A percentile compares a stretch with the other conserved stretches of the same genome.
phyloP scores from a whole-genome alignment of 2,329 filamentous ascomycete genomes.

The Pestalotiopsis sp. region DNA sequence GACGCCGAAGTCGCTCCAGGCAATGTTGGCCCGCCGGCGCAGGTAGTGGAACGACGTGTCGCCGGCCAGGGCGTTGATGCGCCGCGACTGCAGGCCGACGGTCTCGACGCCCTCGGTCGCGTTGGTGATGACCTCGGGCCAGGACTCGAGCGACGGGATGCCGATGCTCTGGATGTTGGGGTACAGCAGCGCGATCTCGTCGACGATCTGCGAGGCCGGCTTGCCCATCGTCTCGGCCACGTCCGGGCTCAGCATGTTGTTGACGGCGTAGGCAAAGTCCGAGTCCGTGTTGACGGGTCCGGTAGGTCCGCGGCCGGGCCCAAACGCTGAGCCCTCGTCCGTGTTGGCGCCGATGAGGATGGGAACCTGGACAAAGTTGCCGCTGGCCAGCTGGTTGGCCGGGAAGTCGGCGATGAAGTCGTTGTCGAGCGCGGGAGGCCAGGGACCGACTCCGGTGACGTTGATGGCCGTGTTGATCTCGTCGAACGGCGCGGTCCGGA shows the following conservation, averaged over 20 bases:
- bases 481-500: slow-evolving; percentile 31
- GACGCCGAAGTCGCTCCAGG: slow-evolving; percentile 29
- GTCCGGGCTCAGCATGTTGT: slow-evolving; percentile 11
- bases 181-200: slow-evolving; percentile 29
- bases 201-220: slow-evolving; percentile 22
- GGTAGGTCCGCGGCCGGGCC: slow-evolving; percentile 19
- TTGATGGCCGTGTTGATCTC: slow-evolving; percentile 25
- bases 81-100: slow-evolving; percentile 33
- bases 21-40: slow-evolving; percentile 29
- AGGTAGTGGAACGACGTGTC: slow-evolving; percentile 29
- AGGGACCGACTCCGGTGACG: slow-evolving; percentile 19
- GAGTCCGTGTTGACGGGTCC: slow-evolving; percentile 30
- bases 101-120: slow-evolving; percentile 25
- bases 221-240: slow-evolving; percentile 22
- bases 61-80: slow-evolving; percentile 32
- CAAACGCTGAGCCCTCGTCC: slow-evolving; percentile 32
- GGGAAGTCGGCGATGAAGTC: slow-evolving; percentile 30
- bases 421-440: slow-evolving; percentile 29
- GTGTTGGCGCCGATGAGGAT: slow-evolving; percentile 33
- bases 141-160: slow-evolving; percentile 35
- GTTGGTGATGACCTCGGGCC: slow-evolving; percentile 32
- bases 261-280: slow-evolving; percentile 25
- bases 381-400: slow-evolving; percentile 23
- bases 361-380: slow-evolving; percentile 31
- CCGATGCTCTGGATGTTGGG: slow-evolving; percentile 36